phyloP scores from a whole-genome alignment of 139 green algal genomes.

The Marvania coccoides region DNA sequence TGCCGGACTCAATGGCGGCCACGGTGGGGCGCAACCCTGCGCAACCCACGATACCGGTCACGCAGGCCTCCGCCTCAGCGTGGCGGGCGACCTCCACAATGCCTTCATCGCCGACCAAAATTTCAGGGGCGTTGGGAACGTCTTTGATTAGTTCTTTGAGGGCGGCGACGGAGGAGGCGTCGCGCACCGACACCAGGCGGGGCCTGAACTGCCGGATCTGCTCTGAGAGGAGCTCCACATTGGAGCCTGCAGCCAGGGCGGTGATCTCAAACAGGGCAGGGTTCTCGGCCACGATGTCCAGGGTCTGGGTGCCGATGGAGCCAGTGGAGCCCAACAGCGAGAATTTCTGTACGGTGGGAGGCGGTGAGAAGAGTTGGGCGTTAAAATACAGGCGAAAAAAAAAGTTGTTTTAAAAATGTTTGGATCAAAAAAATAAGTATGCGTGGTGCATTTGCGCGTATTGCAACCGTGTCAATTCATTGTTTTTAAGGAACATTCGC shows the following conservation, averaged over 20 bases:
- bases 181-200: constrained; percentile 77
- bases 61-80: constrained; percentile 28
- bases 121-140: constrained; percentile 70
- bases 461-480: too few relatives aligned
- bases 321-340: constrained; percentile 90
- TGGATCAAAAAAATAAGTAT: neutral
- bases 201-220: constrained; percentile 78
- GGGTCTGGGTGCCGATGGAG: constrained; percentile 97
- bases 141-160: constrained; percentile 51
- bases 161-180: constrained; percentile 37
- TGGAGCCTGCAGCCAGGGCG: constrained; percentile 87
- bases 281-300: constrained; percentile 96
- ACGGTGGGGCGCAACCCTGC: constrained; percentile 93
- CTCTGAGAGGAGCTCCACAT: constrained; percentile 87
- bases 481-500: too few relatives aligned
- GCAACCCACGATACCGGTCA: constrained; percentile 94
- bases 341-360: constrained; percentile 68
- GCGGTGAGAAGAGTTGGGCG: neutral
- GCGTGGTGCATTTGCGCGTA: neutral
- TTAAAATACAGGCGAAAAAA: neutral
- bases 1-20: constrained; percentile 90
- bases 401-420: neutral
- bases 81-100: constrained; percentile 64
- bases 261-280: constrained; percentile 88
- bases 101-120: constrained; percentile 83